These are phyloP conservation scores for cucumber (Cucumis sativus) DNA, from an alignment of 306 rosid genomes.

Conservation along the genomic window DNA sequence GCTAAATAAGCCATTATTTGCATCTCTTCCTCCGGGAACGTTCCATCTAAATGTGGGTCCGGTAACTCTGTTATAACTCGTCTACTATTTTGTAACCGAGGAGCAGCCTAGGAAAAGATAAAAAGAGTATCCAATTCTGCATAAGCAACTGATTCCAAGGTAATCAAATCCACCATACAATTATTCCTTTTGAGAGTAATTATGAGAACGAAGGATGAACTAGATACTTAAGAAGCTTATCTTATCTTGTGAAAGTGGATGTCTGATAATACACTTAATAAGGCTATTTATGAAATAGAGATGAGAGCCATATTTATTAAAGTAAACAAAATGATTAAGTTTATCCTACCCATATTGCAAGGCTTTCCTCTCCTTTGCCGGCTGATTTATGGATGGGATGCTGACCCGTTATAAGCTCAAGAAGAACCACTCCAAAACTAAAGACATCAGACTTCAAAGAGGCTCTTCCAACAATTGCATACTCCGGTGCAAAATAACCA, in stretches of 20 bases:
- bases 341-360: constrained; percentile 73
- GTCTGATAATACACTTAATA: not conserved
- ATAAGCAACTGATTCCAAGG: not conserved
- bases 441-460: constrained; percentile 89
- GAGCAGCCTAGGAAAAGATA: constrained; percentile 49
- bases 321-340: not conserved
- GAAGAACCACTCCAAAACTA: constrained; percentile 97
- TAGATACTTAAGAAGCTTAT: not conserved
- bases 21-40: constrained; percentile 74
- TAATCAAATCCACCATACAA: not conserved
- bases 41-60: constrained; percentile 59
- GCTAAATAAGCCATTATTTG: constrained; percentile 89
- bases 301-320: not conserved
- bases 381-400: constrained; percentile 59
- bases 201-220: not conserved
- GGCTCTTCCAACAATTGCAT: constrained; percentile 77
- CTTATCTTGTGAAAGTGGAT: not conserved
- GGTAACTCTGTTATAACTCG: constrained; percentile 51
- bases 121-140: not conserved
- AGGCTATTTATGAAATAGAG: not conserved
- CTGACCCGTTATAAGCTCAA: constrained; percentile 87
- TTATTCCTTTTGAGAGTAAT: not conserved
- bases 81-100: constrained; percentile 57
- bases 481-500: constrained; percentile 99
- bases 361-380: constrained; percentile 82